phyloP scores from a whole-genome alignment of 106 monocot genomes.

The Platanthera zijinensis region DNA sequence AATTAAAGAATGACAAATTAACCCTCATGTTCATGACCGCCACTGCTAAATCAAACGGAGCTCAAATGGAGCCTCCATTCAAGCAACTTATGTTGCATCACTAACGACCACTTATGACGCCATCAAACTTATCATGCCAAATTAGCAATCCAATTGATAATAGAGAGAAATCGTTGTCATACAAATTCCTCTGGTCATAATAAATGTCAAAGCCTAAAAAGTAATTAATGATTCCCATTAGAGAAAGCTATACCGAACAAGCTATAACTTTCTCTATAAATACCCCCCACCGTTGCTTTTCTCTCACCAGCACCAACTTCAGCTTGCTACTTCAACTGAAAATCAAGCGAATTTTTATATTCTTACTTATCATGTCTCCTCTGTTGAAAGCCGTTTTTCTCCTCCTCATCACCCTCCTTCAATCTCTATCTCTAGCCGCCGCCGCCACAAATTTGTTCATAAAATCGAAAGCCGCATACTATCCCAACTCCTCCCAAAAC shows the following conservation, averaged over 20 bases:
- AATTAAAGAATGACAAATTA: no score
- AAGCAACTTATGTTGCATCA: no score
- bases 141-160: no score
- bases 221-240: neutral
- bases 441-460: slow-evolving; percentile 28
- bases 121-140: no score
- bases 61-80: no score
- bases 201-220: slow-evolving; percentile 4
- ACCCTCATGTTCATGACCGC: no score
- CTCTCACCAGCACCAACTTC: neutral
- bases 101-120: no score
- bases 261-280: slow-evolving; percentile 17
- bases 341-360: neutral
- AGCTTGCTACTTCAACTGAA: neutral
- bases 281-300: slow-evolving; percentile 1
- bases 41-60: no score
- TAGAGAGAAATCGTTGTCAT: no score
- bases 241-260: neutral
- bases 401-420: slow-evolving; percentile 11
- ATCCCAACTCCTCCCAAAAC: slow-evolving; percentile 36
- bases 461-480: slow-evolving; percentile 41
- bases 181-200: neutral
- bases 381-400: neutral
- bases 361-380: slow-evolving; percentile 19
- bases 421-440: slow-evolving; percentile 2